A percentile compares a stretch with the other conserved stretches of the same genome.
Evolutionary conservation across 495 filamentous ascomycete species (phyloP).

Genomic region (Xylaria palmicola): DNA sequence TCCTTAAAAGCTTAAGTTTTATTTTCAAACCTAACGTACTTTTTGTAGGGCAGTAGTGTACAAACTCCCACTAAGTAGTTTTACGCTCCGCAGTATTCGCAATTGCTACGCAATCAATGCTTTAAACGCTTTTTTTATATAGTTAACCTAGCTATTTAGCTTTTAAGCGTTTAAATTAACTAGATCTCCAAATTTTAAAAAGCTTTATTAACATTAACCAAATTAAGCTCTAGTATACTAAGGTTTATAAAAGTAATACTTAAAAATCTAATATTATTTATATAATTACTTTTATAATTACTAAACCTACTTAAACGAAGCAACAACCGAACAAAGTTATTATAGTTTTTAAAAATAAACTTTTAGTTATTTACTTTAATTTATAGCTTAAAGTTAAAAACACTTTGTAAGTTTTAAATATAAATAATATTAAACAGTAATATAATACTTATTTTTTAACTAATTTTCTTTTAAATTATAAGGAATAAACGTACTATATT

Average conservation of each 20-base stretch:
- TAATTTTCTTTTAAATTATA: neutral
- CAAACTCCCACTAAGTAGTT: too few relatives aligned
- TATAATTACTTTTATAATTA: neutral
- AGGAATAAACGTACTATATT: neutral
- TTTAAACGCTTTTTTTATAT: too few relatives aligned
- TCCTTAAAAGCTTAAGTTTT: too few relatives aligned
- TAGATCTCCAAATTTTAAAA: too few relatives aligned
- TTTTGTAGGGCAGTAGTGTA: too few relatives aligned
- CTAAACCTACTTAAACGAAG: neutral
- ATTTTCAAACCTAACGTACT: too few relatives aligned
- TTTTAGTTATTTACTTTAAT: neutral
- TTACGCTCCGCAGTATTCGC: too few relatives aligned
- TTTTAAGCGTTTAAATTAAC: too few relatives aligned
- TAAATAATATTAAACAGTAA: neutral
- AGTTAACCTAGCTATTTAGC: too few relatives aligned
- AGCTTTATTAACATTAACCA: too few relatives aligned
- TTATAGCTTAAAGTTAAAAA: neutral
- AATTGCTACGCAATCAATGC: too few relatives aligned
- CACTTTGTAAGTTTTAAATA: neutral
- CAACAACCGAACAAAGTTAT: neutral
- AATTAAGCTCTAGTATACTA: neutral
- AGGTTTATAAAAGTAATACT: neutral
- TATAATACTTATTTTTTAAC: neutral
- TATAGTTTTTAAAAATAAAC: neutral
- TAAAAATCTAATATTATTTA: neutral